A percentile compares a stretch with the other conserved stretches of the same genome.
phyloP scores from a whole-genome alignment of 2,329 filamentous ascomycete species.

The Ascochyta viciae-villosae region DNA sequence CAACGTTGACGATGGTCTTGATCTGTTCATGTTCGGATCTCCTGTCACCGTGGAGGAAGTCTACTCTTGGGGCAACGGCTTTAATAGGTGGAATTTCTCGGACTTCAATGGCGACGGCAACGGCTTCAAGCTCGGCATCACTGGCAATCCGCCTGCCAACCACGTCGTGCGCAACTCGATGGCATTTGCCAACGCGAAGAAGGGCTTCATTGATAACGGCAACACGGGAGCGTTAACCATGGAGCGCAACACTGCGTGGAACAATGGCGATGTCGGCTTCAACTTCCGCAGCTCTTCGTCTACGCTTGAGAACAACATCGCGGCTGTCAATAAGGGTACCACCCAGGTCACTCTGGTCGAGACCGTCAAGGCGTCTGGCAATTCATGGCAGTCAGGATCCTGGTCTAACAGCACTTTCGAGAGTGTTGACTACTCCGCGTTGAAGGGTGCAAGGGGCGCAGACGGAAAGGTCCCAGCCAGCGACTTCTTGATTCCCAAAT shows the following conservation, averaged over 20 bases:
- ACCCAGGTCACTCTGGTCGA: conserved; percentile 22
- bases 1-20: conserved; percentile 59
- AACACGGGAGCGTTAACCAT: conserved; percentile 52
- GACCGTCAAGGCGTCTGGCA: conserved; percentile 41
- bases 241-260: conserved; percentile 56
- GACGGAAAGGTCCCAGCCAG: conserved; percentile 52
- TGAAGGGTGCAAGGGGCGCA: conserved; percentile 49
- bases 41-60: conserved; percentile 55
- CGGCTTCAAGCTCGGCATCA: conserved; percentile 57
- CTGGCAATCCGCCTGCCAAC: conserved; percentile 48
- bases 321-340: conserved; percentile 41
- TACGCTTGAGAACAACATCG: conserved; percentile 51
- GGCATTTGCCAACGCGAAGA: conserved; percentile 54
- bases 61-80: conserved; percentile 56
- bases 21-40: conserved; percentile 54
- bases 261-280: conserved; percentile 54
- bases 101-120: conserved; percentile 57
- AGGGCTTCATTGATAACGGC: conserved; percentile 58
- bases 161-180: conserved; percentile 57
- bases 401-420: conserved; percentile 52
- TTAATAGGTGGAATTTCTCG: conserved; percentile 55
- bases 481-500: conserved; percentile 51
- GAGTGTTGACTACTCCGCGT: conserved; percentile 43
- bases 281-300: conserved; percentile 47
- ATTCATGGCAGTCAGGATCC: conserved; percentile 53